Percentiles rank a stretch among this genome's conserved stretches.
Evolutionary conservation across 2,329 filamentous ascomycete genomes (phyloP).

Genomic region (Davidsoniella neocaledoniae): DNA sequence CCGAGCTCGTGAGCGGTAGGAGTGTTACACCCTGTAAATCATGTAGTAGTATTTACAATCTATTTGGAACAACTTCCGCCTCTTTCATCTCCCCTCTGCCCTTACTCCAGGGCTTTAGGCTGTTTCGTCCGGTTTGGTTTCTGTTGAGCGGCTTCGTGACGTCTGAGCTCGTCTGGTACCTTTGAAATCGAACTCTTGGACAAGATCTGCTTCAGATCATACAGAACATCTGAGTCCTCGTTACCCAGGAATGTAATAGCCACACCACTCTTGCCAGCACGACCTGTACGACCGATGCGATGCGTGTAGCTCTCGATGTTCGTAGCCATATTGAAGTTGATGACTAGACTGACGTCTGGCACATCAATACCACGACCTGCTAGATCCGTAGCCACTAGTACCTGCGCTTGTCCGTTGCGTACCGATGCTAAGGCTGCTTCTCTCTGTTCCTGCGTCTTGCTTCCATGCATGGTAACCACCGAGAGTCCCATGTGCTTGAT

Average conservation of each 20-base stretch:
- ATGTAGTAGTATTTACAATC: too few relatives aligned
- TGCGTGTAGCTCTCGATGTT: constrained; percentile 94
- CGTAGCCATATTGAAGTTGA: constrained; percentile 98
- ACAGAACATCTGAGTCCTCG: constrained; percentile 80
- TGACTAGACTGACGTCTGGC: constrained; percentile 76
- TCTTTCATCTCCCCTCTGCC: background rate
- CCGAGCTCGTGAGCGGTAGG: too few relatives aligned
- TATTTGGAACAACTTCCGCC: background rate
- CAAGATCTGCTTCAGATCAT: constrained; percentile 91
- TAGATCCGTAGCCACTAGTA: constrained; percentile 88
- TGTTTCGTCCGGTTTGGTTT: constrained; percentile 36
- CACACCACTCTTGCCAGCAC: constrained; percentile 91
- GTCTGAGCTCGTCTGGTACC: constrained; percentile 77
- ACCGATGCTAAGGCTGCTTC: constrained; percentile 81
- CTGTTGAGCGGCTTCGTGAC: constrained; percentile 83
- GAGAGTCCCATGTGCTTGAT: constrained; percentile 90
- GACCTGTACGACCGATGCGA: constrained; percentile 88
- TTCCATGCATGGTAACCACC: constrained; percentile 79
- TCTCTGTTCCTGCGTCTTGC: constrained; percentile 95
- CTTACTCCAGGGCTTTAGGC: constrained; percentile 12
- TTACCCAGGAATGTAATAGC: constrained; percentile 88
- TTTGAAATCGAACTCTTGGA: constrained; percentile 75
- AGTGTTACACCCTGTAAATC: too few relatives aligned
- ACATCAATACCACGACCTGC: constrained; percentile 97
- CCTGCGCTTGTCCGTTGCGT: constrained; percentile 61